Percentiles rank a stretch among this genome's conserved stretches.
Conservation (phyloP, 768 basidiomycete genomes). For the Lactifluus piperatus region DNA sequence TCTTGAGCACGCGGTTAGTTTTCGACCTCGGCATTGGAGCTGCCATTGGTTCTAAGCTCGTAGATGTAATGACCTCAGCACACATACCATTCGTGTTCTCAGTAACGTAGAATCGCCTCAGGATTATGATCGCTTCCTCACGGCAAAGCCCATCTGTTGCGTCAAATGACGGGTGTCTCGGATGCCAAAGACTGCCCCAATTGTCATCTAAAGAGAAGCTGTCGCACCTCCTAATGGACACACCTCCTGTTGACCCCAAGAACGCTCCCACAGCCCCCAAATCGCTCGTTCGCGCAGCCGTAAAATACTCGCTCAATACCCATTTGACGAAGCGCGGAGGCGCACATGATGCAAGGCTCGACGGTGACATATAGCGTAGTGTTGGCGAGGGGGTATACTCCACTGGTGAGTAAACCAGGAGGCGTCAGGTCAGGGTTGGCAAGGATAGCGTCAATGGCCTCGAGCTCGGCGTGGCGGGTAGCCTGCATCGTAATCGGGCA, state of each 20-base stretch:
- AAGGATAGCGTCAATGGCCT: conserved; percentile 87
- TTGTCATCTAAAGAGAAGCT: neutral
- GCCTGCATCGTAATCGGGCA: conserved; percentile 44
- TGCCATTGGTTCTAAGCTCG: conserved; percentile 27
- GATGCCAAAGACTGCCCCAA: conserved; percentile 50
- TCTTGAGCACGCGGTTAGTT: conserved; percentile 75
- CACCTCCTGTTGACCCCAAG: conserved; percentile 76
- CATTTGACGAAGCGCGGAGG: conserved; percentile 87
- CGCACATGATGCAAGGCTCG: conserved; percentile 99
- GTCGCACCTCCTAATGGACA: conserved; percentile 21
- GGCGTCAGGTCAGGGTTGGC: conserved; percentile 51
- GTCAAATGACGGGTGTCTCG: conserved; percentile 62
- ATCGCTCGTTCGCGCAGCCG: conserved; percentile 92
- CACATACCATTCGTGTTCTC: conserved; percentile 90
- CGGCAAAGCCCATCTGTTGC: conserved; percentile 46
- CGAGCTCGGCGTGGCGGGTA: conserved; percentile 94
- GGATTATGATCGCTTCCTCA: conserved; percentile 53
- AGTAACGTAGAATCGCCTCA: conserved; percentile 64
- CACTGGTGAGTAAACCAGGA: conserved; percentile 21
- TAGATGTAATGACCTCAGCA: conserved; percentile 19
- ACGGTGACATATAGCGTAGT: conserved; percentile 96
- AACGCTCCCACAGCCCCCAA: conserved; percentile 95
- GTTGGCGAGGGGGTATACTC: conserved; percentile 54
- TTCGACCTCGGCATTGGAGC: conserved; percentile 91
- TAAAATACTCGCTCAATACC: conserved; percentile 88